phyloP scores from a whole-genome alignment of 2,329 filamentous ascomycete species.

The Scedosporium boydii region DNA sequence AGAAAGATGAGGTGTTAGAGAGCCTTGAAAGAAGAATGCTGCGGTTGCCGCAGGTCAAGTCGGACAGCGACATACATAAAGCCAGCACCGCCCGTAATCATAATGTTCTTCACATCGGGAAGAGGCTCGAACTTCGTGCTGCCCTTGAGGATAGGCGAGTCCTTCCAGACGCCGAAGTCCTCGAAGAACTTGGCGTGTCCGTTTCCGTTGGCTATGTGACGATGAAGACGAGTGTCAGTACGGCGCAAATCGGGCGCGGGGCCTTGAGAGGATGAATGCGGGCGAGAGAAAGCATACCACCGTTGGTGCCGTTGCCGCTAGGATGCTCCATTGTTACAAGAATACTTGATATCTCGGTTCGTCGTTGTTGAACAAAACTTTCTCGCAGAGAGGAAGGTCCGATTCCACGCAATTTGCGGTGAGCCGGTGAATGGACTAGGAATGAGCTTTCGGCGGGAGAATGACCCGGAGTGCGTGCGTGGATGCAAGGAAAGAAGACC shows the following conservation, averaged over 20 bases:
- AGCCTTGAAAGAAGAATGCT: too few species aligned
- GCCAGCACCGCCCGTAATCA: constrained; percentile 75
- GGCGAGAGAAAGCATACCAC: neutral
- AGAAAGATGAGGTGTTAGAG: constrained; percentile 5
- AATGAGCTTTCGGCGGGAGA: neutral
- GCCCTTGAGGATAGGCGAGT: constrained; percentile 60
- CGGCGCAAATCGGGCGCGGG: neutral
- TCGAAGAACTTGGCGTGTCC: constrained; percentile 35
- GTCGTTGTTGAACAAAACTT: neutral
- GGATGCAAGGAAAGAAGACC: neutral
- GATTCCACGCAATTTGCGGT: neutral
- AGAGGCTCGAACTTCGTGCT: constrained; percentile 62
- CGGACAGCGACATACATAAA: constrained; percentile 59
- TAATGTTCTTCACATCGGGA: constrained; percentile 65
- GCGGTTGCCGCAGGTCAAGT: neutral
- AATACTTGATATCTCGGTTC: neutral
- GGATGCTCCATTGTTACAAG: neutral
- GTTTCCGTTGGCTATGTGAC: constrained; percentile 14
- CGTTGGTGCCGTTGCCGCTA: constrained; percentile 1
- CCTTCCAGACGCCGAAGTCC: constrained; percentile 59
- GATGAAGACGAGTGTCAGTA: constrained; percentile 2
- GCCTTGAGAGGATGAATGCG: constrained; percentile 7
- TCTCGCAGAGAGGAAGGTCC: neutral
- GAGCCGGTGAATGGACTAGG: neutral
- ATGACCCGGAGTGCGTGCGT: neutral